These are phyloP conservation scores for Globisporangium barbulae DNA, from an alignment of 352 stramenopile species.

Conservation along the genomic window DNA sequence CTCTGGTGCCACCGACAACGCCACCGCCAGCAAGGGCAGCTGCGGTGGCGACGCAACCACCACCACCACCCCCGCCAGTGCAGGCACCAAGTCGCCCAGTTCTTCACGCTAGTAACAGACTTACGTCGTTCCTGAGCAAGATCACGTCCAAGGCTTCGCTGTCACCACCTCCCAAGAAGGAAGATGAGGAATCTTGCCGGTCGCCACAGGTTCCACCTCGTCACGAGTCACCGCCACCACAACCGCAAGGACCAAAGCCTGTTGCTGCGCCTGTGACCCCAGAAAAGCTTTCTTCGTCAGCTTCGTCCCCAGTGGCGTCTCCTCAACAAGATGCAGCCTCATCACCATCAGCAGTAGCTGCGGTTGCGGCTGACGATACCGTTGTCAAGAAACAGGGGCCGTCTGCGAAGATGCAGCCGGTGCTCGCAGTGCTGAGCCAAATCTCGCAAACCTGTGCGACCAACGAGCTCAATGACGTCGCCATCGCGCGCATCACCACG, in stretches of 20 bases:
- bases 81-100: conserved; percentile 4
- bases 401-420: conserved; percentile 33
- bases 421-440: conserved; percentile 45
- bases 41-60: neutral
- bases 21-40: conserved; percentile 5
- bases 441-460: conserved; percentile 52
- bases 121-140: conserved; percentile 34
- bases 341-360: too few relatives aligned
- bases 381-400: neutral
- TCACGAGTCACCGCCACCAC: neutral
- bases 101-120: conserved; percentile 24
- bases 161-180: neutral
- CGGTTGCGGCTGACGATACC: too few relatives aligned
- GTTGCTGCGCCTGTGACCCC: neutral
- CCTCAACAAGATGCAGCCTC: neutral
- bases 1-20: neutral
- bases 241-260: neutral
- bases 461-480: conserved; percentile 56
- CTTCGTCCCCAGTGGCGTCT: neutral
- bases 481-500: conserved; percentile 64
- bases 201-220: conserved; percentile 6
- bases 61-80: neutral
- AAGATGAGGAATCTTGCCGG: neutral
- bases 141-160: conserved; percentile 15
- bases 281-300: neutral